These are phyloP conservation scores for Casuarina cunninghamiana DNA, from an alignment of 306 rosid species.

Conservation along the genomic window DNA sequence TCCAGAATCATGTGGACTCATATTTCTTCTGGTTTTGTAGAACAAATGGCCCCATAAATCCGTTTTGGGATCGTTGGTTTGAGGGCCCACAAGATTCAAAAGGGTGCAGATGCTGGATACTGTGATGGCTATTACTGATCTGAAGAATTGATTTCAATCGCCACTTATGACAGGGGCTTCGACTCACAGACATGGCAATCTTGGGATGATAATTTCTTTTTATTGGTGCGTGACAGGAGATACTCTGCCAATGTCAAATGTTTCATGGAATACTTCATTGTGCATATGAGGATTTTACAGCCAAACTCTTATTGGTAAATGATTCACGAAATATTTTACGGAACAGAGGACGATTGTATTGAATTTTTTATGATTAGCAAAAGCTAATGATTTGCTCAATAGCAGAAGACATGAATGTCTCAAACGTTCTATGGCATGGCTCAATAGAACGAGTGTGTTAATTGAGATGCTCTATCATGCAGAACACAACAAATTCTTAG, in stretches of 20 bases:
- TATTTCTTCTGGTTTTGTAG: slow-evolving; percentile 43
- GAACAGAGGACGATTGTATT: slow-evolving; percentile 10
- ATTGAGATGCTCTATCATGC: slow-evolving; percentile 8
- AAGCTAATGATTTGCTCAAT: neutral
- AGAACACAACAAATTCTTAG: slow-evolving; percentile 9
- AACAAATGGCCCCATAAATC: slow-evolving; percentile 72
- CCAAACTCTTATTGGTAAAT: slow-evolving; percentile 25
- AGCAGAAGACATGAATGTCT: neutral
- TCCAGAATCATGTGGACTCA: slow-evolving; percentile 13
- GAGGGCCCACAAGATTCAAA: slow-evolving; percentile 87
- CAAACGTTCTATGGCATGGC: neutral
- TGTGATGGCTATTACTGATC: slow-evolving; percentile 44
- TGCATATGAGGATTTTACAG: slow-evolving; percentile 51
- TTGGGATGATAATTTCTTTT: neutral
- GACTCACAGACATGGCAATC: slow-evolving; percentile 24
- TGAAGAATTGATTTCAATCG: slow-evolving; percentile 1
- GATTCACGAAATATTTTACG: slow-evolving; percentile 32
- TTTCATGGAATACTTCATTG: slow-evolving; percentile 35
- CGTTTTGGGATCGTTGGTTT: slow-evolving; percentile 94
- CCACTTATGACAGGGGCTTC: slow-evolving; percentile 29
- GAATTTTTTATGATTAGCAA: neutral
- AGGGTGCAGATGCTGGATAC: slow-evolving; percentile 90
- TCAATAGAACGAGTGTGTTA: neutral
- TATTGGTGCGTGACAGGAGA: slow-evolving; percentile 21
- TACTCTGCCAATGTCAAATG: slow-evolving; percentile 21